Evolutionary conservation across 2,329 filamentous ascomycete species (phyloP).

Genomic region (Colletotrichum nymphaeae): DNA sequence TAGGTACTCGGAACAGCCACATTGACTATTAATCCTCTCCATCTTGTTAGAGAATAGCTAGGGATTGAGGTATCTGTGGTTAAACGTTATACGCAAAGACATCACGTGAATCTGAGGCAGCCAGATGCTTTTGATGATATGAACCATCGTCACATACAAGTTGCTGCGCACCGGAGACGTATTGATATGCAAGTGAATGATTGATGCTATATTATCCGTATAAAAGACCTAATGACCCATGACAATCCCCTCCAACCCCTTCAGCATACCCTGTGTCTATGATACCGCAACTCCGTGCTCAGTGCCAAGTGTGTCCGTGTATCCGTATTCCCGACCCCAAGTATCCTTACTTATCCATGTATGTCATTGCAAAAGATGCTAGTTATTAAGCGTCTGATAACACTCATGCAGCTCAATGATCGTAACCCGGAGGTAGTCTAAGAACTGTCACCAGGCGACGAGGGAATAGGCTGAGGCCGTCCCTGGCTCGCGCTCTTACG

Average conservation of each 20-base stretch:
- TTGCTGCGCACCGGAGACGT: not conserved
- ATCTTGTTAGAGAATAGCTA: no score
- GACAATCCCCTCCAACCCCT: not conserved
- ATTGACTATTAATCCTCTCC: no score
- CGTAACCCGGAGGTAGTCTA: not conserved
- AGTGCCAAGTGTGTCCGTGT: conserved; percentile 7
- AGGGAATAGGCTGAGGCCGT: conserved; percentile 15
- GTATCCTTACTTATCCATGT: not conserved
- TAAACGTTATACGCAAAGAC: no score
- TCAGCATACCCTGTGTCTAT: conserved; percentile 19
- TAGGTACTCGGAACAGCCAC: no score
- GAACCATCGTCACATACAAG: no score
- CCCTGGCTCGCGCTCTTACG: not conserved
- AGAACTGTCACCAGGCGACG: conserved; percentile 18
- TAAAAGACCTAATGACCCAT: not conserved
- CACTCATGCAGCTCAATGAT: not conserved
- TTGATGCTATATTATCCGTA: not conserved
- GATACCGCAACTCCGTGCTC: conserved; percentile 25
- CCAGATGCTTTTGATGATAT: no score
- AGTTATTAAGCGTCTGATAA: not conserved
- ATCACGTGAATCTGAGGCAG: no score
- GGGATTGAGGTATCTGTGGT: no score
- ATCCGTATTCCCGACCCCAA: not conserved
- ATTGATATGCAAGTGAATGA: not conserved
- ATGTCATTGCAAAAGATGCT: no score